Evolutionary conservation across 306 rosid species (phyloP).

Genomic region (Trichosanthes cucumerina): DNA sequence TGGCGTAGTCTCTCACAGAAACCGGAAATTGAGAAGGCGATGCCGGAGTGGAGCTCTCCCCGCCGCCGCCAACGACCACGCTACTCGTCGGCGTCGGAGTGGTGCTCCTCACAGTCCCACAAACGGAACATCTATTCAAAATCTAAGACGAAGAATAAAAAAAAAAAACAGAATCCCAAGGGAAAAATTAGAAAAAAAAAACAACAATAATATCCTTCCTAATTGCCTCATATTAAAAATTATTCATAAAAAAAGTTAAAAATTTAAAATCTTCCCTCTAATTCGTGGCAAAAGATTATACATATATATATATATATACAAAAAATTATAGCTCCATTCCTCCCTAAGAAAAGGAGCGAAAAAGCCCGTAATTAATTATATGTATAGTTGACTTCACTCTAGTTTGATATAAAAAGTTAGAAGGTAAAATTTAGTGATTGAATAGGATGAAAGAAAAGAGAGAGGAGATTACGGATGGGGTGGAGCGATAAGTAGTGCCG

Average conservation of each 20-base stretch:
- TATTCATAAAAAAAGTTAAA: background rate
- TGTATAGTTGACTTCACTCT: too few relatives aligned
- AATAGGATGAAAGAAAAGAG: background rate
- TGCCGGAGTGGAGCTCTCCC: slow-evolving; percentile 28
- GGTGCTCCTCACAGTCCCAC: slow-evolving; percentile 23
- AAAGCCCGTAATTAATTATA: too few relatives aligned
- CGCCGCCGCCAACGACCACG: slow-evolving; percentile 9
- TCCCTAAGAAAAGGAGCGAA: too few relatives aligned
- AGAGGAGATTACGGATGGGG: background rate
- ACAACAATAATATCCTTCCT: too few relatives aligned
- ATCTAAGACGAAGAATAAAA: slow-evolving; percentile 10
- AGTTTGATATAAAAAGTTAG: background rate
- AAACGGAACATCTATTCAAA: slow-evolving; percentile 25
- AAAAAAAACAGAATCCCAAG: background rate
- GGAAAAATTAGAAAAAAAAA: background rate
- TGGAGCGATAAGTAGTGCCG: slow-evolving; percentile 42
- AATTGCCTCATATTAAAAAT: background rate
- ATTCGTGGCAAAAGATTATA: too few relatives aligned
- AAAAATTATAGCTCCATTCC: too few relatives aligned
- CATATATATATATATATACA: too few relatives aligned
- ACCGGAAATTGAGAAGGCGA: slow-evolving; percentile 11
- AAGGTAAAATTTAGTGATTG: background rate
- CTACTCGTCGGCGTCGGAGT: slow-evolving; percentile 21
- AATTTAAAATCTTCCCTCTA: background rate
- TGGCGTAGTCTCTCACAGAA: background rate